phyloP scores from a whole-genome alignment of 306 rosid genomes.

The Inga leiocalycina region DNA sequence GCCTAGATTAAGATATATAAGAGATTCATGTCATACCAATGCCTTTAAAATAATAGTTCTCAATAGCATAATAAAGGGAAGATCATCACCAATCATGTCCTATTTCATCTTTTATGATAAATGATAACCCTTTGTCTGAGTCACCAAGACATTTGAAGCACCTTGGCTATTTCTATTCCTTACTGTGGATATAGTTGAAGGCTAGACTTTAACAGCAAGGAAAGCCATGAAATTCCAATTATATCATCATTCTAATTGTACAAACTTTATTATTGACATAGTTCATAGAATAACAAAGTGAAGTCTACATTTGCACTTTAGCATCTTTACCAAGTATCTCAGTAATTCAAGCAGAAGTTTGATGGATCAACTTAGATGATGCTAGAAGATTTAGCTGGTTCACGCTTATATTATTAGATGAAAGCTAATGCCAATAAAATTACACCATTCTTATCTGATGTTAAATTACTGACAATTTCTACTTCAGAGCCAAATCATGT shows the following conservation, averaged over 20 bases:
- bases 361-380: conserved; percentile 12
- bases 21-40: not conserved
- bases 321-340: conserved; percentile 13
- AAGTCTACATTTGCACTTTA: not conserved
- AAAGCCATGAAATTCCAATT: not conserved
- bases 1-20: not conserved
- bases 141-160: not conserved
- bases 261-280: not conserved
- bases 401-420: conserved; percentile 2
- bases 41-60: not conserved
- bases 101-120: not conserved
- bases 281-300: not conserved
- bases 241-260: not conserved
- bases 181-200: not conserved
- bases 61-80: not conserved
- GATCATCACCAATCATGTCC: not conserved
- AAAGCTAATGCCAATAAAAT: conserved; percentile 4
- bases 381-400: conserved; percentile 8
- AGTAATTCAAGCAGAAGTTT: conserved; percentile 15
- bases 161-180: not conserved
- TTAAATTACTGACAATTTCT: conserved; percentile 15
- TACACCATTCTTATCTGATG: not conserved
- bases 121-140: not conserved
- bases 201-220: not conserved
- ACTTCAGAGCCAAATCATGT: conserved; percentile 24